Percentiles rank a stretch among this genome's conserved stretches.
Conservation (phyloP, 176 grass and related monocot species). For the Musa beccarii region DNA sequence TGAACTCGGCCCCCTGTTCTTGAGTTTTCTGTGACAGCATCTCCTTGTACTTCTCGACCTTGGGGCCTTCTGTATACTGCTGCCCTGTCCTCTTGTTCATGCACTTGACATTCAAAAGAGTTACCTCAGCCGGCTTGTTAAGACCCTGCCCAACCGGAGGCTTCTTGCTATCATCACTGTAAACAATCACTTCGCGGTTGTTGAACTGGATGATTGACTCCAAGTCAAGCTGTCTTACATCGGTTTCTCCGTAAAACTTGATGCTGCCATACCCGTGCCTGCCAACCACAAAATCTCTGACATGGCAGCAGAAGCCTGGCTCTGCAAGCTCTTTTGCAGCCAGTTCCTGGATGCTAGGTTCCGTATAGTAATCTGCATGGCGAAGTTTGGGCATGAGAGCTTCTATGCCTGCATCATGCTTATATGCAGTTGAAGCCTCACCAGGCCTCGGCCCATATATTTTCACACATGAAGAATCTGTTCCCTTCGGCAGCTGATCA, state of each 20-base stretch:
- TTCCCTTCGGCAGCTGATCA: slow-evolving; percentile 12
- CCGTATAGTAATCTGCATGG: slow-evolving; percentile 60
- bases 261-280: slow-evolving; percentile 68
- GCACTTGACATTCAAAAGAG: slow-evolving; percentile 72
- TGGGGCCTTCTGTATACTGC: slow-evolving; percentile 33
- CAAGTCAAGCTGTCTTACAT: slow-evolving; percentile 63
- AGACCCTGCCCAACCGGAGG: slow-evolving; percentile 70
- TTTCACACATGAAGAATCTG: slow-evolving; percentile 3
- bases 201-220: slow-evolving; percentile 64
- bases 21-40: slow-evolving; percentile 50
- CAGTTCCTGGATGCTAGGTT: slow-evolving; percentile 64
- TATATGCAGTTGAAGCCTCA: slow-evolving; percentile 14
- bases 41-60: slow-evolving; percentile 54
- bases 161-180: slow-evolving; percentile 68
- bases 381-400: slow-evolving; percentile 57
- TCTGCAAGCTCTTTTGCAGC: slow-evolving; percentile 66
- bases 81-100: slow-evolving; percentile 62
- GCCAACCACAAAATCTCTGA: slow-evolving; percentile 72
- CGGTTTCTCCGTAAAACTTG: slow-evolving; percentile 65
- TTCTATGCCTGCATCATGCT: slow-evolving; percentile 33
- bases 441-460: slow-evolving; percentile 11
- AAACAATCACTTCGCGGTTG: slow-evolving; percentile 76
- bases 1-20: slow-evolving; percentile 66
- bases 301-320: slow-evolving; percentile 49
- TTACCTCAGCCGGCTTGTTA: slow-evolving; percentile 74